Conservation (phyloP, 73 alveolate species). For the Paramecium caudatum region DNA sequence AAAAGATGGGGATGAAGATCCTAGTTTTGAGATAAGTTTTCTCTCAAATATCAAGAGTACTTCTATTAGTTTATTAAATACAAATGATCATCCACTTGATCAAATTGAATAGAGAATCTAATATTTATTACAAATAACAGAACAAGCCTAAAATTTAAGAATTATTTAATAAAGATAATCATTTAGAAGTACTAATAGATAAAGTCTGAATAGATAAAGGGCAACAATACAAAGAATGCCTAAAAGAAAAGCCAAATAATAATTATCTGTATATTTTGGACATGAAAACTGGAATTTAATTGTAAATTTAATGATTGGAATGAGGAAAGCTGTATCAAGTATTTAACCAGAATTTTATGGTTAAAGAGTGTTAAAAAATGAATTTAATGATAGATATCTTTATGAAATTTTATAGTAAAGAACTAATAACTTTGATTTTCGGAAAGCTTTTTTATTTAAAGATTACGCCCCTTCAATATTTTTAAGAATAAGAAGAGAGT, state of each 20-base stretch:
- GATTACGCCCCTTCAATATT: slow-evolving; percentile 88
- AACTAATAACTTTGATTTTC: slow-evolving; percentile 56
- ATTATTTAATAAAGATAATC: background rate
- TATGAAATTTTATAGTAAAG: slow-evolving; percentile 71
- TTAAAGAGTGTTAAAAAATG: background rate
- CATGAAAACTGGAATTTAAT: slow-evolving; percentile 90
- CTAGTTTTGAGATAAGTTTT: slow-evolving; percentile 13
- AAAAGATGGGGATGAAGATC: slow-evolving; percentile 51
- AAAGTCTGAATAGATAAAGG: background rate
- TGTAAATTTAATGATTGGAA: slow-evolving; percentile 93
- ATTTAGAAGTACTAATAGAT: slow-evolving; percentile 15
- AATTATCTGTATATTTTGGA: slow-evolving; percentile 74
- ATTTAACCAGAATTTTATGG: slow-evolving; percentile 56
- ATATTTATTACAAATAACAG: background rate
- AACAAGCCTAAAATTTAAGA: background rate
- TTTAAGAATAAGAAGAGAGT: slow-evolving; percentile 65
- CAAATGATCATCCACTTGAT: slow-evolving; percentile 5
- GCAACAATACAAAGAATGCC: slow-evolving; percentile 17
- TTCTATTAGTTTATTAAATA: background rate
- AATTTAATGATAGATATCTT: slow-evolving; percentile 16
- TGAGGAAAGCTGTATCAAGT: slow-evolving; percentile 86
- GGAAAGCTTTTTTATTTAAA: slow-evolving; percentile 83
- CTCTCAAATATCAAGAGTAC: background rate
- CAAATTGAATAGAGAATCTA: background rate
- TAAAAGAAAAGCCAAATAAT: slow-evolving; percentile 27